phyloP scores from a whole-genome alignment of 768 basidiomycete species.

The Postia placenta region DNA sequence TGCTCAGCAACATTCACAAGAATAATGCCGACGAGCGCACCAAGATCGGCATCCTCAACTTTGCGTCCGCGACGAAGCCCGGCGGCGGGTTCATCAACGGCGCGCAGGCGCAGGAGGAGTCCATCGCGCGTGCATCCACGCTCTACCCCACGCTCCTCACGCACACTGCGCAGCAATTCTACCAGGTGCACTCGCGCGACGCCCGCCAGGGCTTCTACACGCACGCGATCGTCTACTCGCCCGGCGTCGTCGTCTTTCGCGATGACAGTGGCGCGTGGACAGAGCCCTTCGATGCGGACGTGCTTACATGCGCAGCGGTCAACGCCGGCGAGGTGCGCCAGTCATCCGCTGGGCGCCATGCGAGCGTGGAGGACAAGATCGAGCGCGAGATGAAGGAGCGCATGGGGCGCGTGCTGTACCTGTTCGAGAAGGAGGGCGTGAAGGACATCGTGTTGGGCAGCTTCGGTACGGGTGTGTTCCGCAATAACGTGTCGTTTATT shows the following conservation, averaged over 20 bases:
- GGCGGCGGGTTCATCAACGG: conserved; percentile 74
- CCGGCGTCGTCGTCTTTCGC: conserved; percentile 55
- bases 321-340: conserved; percentile 52
- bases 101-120: conserved; percentile 75
- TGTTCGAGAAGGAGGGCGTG: conserved; percentile 58
- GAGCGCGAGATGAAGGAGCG: conserved; percentile 39
- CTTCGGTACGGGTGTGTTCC: conserved; percentile 77
- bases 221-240: conserved; percentile 73
- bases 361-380: conserved; percentile 37
- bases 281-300: conserved; percentile 54
- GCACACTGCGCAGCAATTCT: conserved; percentile 49
- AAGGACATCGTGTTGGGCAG: conserved; percentile 62
- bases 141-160: conserved; percentile 59
- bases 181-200: conserved; percentile 46
- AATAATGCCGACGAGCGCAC: not conserved
- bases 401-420: conserved; percentile 59
- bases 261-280: conserved; percentile 54
- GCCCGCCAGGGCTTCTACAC: conserved; percentile 52
- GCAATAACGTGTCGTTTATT: conserved; percentile 52
- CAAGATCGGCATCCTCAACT: conserved; percentile 65
- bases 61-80: conserved; percentile 68
- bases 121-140: conserved; percentile 69
- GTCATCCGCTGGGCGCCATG: conserved; percentile 14
- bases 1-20: conserved; percentile 17
- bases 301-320: conserved; percentile 69